Base-by-base conservation (phyloP, 768 basidiomycete species). In the Lactarius psammicola region DNA sequence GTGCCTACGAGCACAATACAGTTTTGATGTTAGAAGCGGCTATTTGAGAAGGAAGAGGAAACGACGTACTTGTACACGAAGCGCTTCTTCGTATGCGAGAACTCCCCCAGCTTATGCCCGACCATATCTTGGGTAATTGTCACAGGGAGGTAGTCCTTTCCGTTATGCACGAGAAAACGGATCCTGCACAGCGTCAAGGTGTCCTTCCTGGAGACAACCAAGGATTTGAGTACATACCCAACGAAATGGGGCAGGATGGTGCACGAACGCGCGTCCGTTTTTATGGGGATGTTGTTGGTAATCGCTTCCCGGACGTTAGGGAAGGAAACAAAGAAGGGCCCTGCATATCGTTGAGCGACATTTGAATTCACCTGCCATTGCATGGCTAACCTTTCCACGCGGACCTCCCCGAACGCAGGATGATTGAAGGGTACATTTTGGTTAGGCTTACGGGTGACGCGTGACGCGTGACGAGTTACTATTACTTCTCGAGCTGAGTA, bases 71-170 rank as follows among this genome's bases (percentile, higher is more conserved):
- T 90, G 80, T 87, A 94, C 36, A 80, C 84, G 76, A 95, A 95
- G 62, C 84, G 85, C 76, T 94, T 95, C 79, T 89, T 88, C 40
- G 95, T 98, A 70, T 88, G 85, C 46, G 94, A 80, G 76, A 98
- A 98, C 80, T 98, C 95, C 60, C 96, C 96, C 60, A 98, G 77
- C 76, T 99, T 99, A 76, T 99, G 95, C 0, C 96, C 96, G 1
- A 99, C 94, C 96, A 98, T 98, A 76, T 98, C 96, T 75, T 95
- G 93, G 4, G 92, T 94, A 69, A 99, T 82, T 53, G 82, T 77
- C 46, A 99, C 89, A 0, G 95, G 95, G 5, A 88, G 64, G 75
- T 94, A 96, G 71, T 92, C 86, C 77, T 88, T 93, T 40, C 96
- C 96, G 70, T 98, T 98, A 77, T 99, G 95, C 2, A 99, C 93